Conservation (phyloP, 805 yeast genomes). For the Myxozyma neotropica region DNA sequence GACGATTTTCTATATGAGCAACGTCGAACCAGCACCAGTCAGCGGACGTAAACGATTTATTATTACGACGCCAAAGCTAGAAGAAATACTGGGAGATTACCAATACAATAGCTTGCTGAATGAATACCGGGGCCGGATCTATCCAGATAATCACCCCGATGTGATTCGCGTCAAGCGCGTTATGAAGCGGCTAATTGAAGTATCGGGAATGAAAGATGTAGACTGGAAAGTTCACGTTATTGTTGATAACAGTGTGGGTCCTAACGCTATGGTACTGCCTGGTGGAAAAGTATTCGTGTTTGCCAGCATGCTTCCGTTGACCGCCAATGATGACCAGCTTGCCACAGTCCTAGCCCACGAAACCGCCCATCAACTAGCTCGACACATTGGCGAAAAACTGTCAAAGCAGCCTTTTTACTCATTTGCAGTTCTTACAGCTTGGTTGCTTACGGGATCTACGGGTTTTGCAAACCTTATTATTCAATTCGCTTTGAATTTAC, state of each 20-base stretch:
- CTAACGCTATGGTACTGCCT: conserved; percentile 95
- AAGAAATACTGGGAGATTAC: conserved; percentile 23
- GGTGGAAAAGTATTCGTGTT: conserved; percentile 95
- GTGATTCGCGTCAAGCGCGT: conserved; percentile 58
- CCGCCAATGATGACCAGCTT: conserved; percentile 81
- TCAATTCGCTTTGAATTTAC: conserved; percentile 62
- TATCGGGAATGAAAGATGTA: conserved; percentile 36
- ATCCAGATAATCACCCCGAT: conserved; percentile 67
- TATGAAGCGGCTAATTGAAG: conserved; percentile 62
- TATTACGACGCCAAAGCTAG: conserved; percentile 22
- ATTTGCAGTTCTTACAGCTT: conserved; percentile 54
- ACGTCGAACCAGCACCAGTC: conserved; percentile 27
- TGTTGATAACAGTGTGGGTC: conserved; percentile 70
- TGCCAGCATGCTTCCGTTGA: conserved; percentile 72
- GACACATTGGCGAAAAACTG: conserved; percentile 84
- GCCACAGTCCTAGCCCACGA: conserved; percentile 97
- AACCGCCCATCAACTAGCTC: conserved; percentile 89
- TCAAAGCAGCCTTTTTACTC: conserved; percentile 75
- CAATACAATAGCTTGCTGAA: conserved; percentile 58
- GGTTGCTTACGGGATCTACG: conserved; percentile 63
- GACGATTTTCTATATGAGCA: conserved; percentile 7
- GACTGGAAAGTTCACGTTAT: conserved; percentile 85
- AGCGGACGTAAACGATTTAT: conserved; percentile 32
- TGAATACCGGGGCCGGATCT: conserved; percentile 55
- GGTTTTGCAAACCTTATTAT: conserved; percentile 48